phyloP scores from a whole-genome alignment of 2,329 filamentous ascomycete genomes.

The Passalora sequoiae region DNA sequence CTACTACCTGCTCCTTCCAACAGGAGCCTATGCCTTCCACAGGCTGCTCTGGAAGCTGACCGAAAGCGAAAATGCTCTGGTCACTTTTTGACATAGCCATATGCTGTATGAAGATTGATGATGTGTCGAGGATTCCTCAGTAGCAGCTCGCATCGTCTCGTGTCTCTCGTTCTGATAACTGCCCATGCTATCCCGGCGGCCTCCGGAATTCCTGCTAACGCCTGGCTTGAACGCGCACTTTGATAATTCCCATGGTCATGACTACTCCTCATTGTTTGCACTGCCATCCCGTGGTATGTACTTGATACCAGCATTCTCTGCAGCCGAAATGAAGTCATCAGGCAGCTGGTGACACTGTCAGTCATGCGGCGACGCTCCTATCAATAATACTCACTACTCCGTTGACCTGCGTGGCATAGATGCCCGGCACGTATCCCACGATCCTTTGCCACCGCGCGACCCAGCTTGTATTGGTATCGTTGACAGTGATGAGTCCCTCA shows the following conservation, averaged over 20 bases:
- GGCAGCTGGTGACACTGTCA: constrained; percentile 41
- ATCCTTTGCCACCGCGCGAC: constrained; percentile 95
- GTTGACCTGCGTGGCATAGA: constrained; percentile 92
- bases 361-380: neutral
- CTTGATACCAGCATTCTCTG: constrained; percentile 57
- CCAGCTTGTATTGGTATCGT: constrained; percentile 81
- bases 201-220: no score
- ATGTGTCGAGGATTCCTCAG: no score
- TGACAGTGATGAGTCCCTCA: constrained; percentile 82
- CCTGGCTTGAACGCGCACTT: neutral
- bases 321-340: constrained; percentile 51
- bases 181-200: no score
- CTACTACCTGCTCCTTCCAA: constrained; percentile 74
- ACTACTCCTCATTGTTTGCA: neutral
- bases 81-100: constrained; percentile 15
- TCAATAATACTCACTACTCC: constrained; percentile 55
- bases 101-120: no score
- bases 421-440: constrained; percentile 78
- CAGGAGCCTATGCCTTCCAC: constrained; percentile 68
- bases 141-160: neutral
- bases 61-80: constrained; percentile 52
- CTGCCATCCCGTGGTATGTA: constrained; percentile 47
- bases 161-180: neutral
- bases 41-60: constrained; percentile 67
- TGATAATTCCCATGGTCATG: neutral